These are phyloP conservation scores for Cordyceps javanica DNA, from an alignment of 2,329 filamentous ascomycete genomes.

Conservation along the genomic window DNA sequence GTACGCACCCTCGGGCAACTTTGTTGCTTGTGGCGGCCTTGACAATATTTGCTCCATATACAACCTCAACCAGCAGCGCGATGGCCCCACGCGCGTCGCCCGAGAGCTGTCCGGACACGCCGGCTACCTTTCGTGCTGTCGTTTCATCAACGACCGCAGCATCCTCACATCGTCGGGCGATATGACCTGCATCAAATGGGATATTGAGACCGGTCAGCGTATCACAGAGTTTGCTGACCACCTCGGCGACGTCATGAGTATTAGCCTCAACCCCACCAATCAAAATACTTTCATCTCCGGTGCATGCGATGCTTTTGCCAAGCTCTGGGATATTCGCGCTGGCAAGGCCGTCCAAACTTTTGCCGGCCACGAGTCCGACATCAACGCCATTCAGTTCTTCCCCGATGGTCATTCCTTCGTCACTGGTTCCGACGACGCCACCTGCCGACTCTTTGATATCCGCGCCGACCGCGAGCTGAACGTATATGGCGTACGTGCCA, in stretches of 20 bases:
- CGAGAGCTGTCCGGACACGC: slow-evolving; percentile 95
- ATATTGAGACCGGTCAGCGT: slow-evolving; percentile 96
- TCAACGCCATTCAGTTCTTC: slow-evolving; percentile 99
- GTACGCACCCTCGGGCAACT: slow-evolving; percentile 96
- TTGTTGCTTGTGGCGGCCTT: slow-evolving; percentile 94
- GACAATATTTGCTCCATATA: slow-evolving; percentile 99
- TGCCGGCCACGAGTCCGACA: slow-evolving; percentile 95
- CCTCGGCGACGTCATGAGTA: slow-evolving; percentile 98
- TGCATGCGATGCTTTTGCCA: slow-evolving; percentile 96
- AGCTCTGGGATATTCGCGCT: slow-evolving; percentile 97
- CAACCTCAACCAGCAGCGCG: slow-evolving; percentile 88
- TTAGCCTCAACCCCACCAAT: slow-evolving; percentile 98
- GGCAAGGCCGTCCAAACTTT: slow-evolving; percentile 99
- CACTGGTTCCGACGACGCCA: slow-evolving; percentile 94
- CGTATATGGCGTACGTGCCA: slow-evolving; percentile 55
- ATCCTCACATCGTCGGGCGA: slow-evolving; percentile 97
- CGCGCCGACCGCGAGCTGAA: slow-evolving; percentile 79
- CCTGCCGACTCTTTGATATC: slow-evolving; percentile 95
- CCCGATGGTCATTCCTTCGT: slow-evolving; percentile 98
- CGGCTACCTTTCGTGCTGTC: slow-evolving; percentile 95
- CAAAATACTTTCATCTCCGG: slow-evolving; percentile 99
- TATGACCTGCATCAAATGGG: slow-evolving; percentile 99
- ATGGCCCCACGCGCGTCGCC: slow-evolving; percentile 94
- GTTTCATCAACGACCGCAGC: slow-evolving; percentile 96
- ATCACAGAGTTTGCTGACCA: slow-evolving; percentile 98